Evolutionary conservation across 202 grass and related monocot species (phyloP).

Genomic region (Panicum virgatum): DNA sequence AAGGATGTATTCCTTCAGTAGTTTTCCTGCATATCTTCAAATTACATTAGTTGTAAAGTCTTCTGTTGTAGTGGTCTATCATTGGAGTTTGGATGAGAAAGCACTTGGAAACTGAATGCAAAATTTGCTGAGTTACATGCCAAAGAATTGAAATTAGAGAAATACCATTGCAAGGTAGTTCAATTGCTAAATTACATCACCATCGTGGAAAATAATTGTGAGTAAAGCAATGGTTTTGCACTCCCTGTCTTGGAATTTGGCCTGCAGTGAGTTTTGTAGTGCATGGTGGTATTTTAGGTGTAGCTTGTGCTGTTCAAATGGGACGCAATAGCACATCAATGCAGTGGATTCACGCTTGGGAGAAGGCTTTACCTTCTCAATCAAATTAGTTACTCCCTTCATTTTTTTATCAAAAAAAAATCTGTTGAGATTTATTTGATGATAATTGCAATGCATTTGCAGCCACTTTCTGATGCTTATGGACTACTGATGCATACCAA

Average conservation of each 20-base stretch:
- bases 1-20: conserved; percentile 1
- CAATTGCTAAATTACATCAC: not conserved
- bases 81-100: not conserved
- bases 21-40: conserved; percentile 23
- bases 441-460: conserved; percentile 44
- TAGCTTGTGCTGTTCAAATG: not conserved
- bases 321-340: not conserved
- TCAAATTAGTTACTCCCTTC: not conserved
- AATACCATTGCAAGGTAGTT: conserved; percentile 18
- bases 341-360: not conserved
- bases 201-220: conserved; percentile 3
- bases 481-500: conserved; percentile 99
- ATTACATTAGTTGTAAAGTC: not conserved
- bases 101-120: not conserved
- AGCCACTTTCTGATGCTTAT: conserved; percentile 96
- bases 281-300: not conserved
- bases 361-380: not conserved
- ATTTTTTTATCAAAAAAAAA: not conserved
- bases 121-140: conserved; percentile 22
- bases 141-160: conserved; percentile 23
- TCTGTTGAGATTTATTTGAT: conserved; percentile 29
- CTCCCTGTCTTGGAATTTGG: not conserved
- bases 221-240: not conserved
- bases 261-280: not conserved
- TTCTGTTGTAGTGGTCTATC: conserved; percentile 13